Evolutionary conservation across 768 basidiomycete genomes (phyloP).

Genomic region (Lactarius akahatsu): DNA sequence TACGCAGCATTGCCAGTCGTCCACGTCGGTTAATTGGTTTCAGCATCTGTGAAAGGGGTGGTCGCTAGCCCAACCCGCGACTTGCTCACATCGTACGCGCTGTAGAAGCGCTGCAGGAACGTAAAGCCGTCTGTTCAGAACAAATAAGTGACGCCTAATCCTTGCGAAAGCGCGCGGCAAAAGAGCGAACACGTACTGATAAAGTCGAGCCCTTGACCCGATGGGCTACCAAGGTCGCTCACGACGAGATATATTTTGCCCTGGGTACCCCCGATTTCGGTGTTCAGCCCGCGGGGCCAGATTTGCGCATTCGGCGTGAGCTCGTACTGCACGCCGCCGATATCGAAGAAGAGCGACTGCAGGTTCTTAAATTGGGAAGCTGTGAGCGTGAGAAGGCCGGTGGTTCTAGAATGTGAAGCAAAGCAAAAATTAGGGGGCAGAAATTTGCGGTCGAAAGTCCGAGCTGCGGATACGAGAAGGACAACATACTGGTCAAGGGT

Average conservation of each 20-base stretch:
- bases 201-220: constrained; percentile 36
- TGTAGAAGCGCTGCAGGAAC: constrained; percentile 28
- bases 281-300: constrained; percentile 63
- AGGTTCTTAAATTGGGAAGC: constrained; percentile 47
- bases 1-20: background rate
- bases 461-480: background rate
- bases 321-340: constrained; percentile 52
- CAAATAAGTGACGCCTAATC: background rate
- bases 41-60: constrained; percentile 30
- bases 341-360: constrained; percentile 52
- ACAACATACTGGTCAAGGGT: constrained; percentile 46
- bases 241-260: constrained; percentile 42
- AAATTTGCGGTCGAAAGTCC: background rate
- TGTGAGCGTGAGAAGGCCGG: constrained; percentile 57
- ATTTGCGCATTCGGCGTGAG: constrained; percentile 66
- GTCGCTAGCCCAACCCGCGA: constrained; percentile 31
- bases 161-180: background rate
- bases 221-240: constrained; percentile 29
- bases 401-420: constrained; percentile 37
- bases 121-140: background rate
- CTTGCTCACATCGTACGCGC: constrained; percentile 30
- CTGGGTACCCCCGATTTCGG: constrained; percentile 52
- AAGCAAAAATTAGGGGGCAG: background rate
- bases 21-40: constrained; percentile 23
- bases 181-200: constrained; percentile 8